Base-by-base conservation (phyloP, 768 basidiomycete genomes). In the Auriscalpium vulgare region DNA sequence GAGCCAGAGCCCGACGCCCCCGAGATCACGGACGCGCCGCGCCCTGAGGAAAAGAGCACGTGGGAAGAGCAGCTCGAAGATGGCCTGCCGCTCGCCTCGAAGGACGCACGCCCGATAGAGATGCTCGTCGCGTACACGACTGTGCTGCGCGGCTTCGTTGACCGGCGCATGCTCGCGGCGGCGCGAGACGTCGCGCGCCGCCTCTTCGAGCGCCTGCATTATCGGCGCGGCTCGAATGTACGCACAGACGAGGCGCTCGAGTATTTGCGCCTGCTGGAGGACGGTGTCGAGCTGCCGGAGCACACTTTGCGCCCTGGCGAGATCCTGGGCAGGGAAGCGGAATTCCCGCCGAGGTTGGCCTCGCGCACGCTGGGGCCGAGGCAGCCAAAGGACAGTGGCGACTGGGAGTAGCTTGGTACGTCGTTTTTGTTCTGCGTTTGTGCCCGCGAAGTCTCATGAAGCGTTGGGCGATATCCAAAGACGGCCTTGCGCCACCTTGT, bases 111-210 rank as follows among this genome's bases (percentile, higher is more conserved):
- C 11, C 63, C 69, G 11, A 37, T 58, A 10, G 66, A 65, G 37
- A 55, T 16, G 46, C 29, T 76, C 48, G 69, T 72, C 6, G 62
- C 69, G 2, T 74, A 78, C 45, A 71, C 71, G 0, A 71, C 69
- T 43, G 62, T 75, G 49, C 53, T 79, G 51, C 66, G 68, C 1
- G 74, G 73, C 16, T 74, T 78, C 36, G 57, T 76, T 19, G 37
- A 66, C 10, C 60, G 69, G 4, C 62, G 61, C 29, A 61, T 66
- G 29, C 51, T 71, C 8, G 46, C 54, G n/a, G 68, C 65, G 8
- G 72, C 74, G 5, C 61, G 62, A 16, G 64, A 68, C 48, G 68
- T 76, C 9, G 67, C 64, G 48, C 43, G 44, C 37, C 67, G 70
- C 52, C 45, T 73, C 38, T 37, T 56, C n/a, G 53, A 44, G 2